Evolutionary conservation across 192 early-diverging fungal species (phyloP).

Genomic region (Coemansia sp.): DNA sequence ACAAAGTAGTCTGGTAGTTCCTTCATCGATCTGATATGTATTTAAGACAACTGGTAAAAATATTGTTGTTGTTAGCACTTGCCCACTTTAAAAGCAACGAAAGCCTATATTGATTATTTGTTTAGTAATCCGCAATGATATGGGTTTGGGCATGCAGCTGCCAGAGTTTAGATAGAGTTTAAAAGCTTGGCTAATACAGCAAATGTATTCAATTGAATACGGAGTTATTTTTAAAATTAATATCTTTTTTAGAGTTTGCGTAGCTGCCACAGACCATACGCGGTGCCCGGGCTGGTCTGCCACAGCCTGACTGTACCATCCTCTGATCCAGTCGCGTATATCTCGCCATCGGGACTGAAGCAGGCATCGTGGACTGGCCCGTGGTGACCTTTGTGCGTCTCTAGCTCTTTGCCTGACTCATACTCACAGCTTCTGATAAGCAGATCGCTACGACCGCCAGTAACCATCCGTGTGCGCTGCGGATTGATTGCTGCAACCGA

Average conservation of each 20-base stretch:
- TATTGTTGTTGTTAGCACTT: too few species aligned
- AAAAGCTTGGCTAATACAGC: too few species aligned
- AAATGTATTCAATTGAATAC: background rate
- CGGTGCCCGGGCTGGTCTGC: slow-evolving; percentile 78
- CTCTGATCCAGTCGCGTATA: slow-evolving; percentile 90
- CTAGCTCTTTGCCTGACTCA: slow-evolving; percentile 69
- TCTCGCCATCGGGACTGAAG: slow-evolving; percentile 87
- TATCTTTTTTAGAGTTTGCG: slow-evolving; percentile 24
- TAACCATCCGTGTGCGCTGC: slow-evolving; percentile 70
- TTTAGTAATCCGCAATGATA: too few species aligned
- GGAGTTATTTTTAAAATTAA: too few species aligned
- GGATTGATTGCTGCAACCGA: slow-evolving; percentile 85
- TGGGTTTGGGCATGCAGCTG: too few species aligned
- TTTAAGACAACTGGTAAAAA: too few species aligned
- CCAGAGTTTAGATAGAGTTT: too few species aligned
- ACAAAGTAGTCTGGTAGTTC: slow-evolving; percentile 49
- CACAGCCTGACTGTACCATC: slow-evolving; percentile 90
- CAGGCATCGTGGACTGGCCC: slow-evolving; percentile 86
- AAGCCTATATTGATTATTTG: too few species aligned
- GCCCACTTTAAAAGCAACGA: too few species aligned
- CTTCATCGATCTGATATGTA: slow-evolving; percentile 18
- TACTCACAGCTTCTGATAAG: slow-evolving; percentile 86
- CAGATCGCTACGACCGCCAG: slow-evolving; percentile 75
- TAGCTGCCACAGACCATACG: slow-evolving; percentile 83
- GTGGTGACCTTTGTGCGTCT: slow-evolving; percentile 89